These are phyloP conservation scores for Sechiopsis laciniata DNA, from an alignment of 306 rosid genomes.

Conservation along the genomic window DNA sequence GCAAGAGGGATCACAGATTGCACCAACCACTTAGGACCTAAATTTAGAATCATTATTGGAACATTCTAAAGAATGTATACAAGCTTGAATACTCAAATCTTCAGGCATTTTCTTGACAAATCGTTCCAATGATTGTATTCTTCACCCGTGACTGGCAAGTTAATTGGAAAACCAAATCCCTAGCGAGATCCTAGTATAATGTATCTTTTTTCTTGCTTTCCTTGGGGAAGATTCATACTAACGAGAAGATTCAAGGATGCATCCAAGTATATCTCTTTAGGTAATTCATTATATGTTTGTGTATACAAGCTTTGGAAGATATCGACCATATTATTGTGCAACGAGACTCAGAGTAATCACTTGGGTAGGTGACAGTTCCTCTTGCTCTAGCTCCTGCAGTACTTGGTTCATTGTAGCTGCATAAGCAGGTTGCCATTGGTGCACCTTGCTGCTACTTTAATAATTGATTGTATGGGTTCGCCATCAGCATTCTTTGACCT, in stretches of 20 bases:
- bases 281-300: background rate
- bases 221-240: background rate
- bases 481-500: constrained; percentile 54
- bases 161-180: background rate
- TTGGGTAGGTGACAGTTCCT: constrained; percentile 70
- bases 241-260: background rate
- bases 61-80: background rate
- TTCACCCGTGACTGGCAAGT: background rate
- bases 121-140: background rate
- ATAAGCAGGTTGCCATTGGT: constrained; percentile 55
- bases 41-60: background rate
- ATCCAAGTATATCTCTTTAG: background rate
- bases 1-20: background rate
- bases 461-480: constrained; percentile 54
- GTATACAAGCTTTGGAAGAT: background rate
- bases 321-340: background rate
- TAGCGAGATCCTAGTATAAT: background rate
- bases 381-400: constrained; percentile 64
- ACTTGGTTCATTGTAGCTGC: constrained; percentile 72
- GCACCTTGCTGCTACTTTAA: constrained; percentile 38
- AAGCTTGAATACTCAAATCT: background rate
- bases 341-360: constrained; percentile 62
- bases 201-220: background rate
- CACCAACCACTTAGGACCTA: background rate
- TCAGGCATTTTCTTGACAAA: background rate